phyloP scores from a whole-genome alignment of 257 asterid species.

The Solanum bukasovii region DNA sequence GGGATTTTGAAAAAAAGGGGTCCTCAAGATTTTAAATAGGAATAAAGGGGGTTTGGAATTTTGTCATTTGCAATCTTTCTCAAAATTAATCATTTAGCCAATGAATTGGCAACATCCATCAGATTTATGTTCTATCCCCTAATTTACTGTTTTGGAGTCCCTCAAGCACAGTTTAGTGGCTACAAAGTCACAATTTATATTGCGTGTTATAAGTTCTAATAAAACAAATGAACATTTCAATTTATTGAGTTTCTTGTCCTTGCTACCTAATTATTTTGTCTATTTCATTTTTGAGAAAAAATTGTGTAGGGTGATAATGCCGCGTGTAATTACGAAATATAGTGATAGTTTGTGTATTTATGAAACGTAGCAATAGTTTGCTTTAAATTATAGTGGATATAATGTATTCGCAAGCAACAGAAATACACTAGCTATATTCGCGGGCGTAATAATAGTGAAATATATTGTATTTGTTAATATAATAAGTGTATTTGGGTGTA shows the following conservation, averaged over 20 bases:
- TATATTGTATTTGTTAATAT: neutral
- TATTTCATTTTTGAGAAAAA: neutral
- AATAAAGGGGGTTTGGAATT: neutral
- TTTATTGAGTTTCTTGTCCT: neutral
- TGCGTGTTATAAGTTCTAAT: neutral
- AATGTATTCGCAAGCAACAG: neutral
- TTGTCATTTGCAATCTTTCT: conserved; percentile 4
- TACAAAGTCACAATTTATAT: neutral
- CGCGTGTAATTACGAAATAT: neutral
- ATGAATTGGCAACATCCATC: conserved; percentile 36
- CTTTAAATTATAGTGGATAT: neutral
- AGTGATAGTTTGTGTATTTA: neutral
- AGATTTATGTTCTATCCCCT: conserved; percentile 13
- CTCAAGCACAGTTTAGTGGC: neutral
- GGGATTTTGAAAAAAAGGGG: neutral
- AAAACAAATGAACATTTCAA: neutral
- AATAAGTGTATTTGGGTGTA: neutral
- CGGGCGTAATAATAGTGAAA: neutral
- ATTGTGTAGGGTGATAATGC: neutral
- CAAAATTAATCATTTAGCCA: conserved; percentile 22
- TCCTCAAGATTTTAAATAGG: neutral
- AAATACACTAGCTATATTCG: neutral
- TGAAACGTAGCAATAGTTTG: neutral
- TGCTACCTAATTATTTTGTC: neutral
- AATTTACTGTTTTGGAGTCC: conserved; percentile 9